Evolutionary conservation across 31 red algal genomes (phyloP), one percentile per base, ranked within the genome.

Genomic region (Bonnemaisonia californica): DNA sequence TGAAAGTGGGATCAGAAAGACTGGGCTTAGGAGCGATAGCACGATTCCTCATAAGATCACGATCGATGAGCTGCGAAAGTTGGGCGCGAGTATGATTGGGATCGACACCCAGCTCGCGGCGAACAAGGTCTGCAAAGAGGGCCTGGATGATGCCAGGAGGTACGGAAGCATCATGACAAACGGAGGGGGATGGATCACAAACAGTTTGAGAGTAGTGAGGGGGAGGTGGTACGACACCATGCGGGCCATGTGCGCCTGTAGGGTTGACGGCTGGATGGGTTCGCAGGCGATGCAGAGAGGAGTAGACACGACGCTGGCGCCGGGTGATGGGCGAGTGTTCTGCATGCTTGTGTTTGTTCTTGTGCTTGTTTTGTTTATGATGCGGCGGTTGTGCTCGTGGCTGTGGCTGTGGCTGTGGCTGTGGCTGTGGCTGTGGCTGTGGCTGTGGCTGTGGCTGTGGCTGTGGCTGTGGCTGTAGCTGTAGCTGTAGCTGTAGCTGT

Each of bases 261-360:
- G 74, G 55, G 27, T 77, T 77, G 51, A 77, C 74, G 48, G 74
- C 74, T 37, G 74, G 73, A 38, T 77, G 74, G 51, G 74, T 27
- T 55, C 29, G 51, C 3, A 77, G 51, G 9, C 28, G 74, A n/a
- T 39, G n/a, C 22, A 77, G 74, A 5, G 74, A 57, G 23, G 34
- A 16, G 27, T 77, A 26, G 9, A 77, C 27, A 33, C 74, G 74
- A 12, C 13, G 12, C 28, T 58, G 74, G 21, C 74, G 47, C 16
- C 19, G 23, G 19, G 74, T 37, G 35, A 23, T 3, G 70, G 38
- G 38, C 16, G 70, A 42, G 5, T 21, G 70, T 32, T n/a, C n/a
- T n/a, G n/a, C n/a, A n/a, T n/a, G n/a, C n/a, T n/a, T n/a, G n/a
- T n/a, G n/a, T n/a, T n/a, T n/a, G n/a, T n/a, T n/a, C n/a, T n/a